Conservation (phyloP, 148 eudicot species). For the Talinum fruticosum region DNA sequence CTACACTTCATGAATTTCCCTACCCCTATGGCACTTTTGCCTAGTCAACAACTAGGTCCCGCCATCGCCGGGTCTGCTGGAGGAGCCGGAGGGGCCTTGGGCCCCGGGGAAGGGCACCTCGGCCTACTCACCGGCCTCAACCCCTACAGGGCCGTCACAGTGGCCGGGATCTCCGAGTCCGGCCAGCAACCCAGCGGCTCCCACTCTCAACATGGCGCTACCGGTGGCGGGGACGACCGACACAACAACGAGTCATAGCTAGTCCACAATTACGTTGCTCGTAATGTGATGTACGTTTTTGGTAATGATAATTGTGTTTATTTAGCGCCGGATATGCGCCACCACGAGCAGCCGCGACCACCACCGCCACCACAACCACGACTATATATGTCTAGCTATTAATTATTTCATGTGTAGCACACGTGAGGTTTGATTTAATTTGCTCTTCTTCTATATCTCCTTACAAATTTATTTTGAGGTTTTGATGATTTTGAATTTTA, state of each 20-base stretch:
- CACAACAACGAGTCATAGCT: slow-evolving; percentile 49
- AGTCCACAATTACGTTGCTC: slow-evolving; percentile 42
- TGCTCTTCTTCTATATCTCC: not conserved
- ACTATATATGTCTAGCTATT: slow-evolving; percentile 26
- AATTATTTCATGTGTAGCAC: slow-evolving; percentile 28
- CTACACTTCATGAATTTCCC: slow-evolving; percentile 93
- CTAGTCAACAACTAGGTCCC: slow-evolving; percentile 60
- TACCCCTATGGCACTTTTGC: slow-evolving; percentile 69
- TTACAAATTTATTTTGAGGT: slow-evolving; percentile 14
- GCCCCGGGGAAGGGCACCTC: slow-evolving; percentile 52
- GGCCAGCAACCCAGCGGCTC: slow-evolving; percentile 55
- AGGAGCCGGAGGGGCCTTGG: not conserved
- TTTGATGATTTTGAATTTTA: slow-evolving; percentile 16
- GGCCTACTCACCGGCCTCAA: slow-evolving; percentile 39
- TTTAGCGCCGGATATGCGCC: not conserved
- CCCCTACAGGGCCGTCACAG: slow-evolving; percentile 32
- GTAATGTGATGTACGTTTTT: slow-evolving; percentile 15
- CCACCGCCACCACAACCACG: not conserved
- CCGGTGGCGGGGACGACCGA: slow-evolving; percentile 44
- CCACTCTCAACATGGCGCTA: slow-evolving; percentile 39
- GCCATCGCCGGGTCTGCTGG: not conserved
- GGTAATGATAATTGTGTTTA: not conserved
- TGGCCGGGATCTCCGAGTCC: slow-evolving; percentile 49
- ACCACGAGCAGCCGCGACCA: not conserved
- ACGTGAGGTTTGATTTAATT: slow-evolving; percentile 32